Percentiles rank a stretch among this genome's conserved stretches.
Evolutionary conservation across 2,329 filamentous ascomycete genomes (phyloP).

Genomic region (Neopestalotiopsis sp.): DNA sequence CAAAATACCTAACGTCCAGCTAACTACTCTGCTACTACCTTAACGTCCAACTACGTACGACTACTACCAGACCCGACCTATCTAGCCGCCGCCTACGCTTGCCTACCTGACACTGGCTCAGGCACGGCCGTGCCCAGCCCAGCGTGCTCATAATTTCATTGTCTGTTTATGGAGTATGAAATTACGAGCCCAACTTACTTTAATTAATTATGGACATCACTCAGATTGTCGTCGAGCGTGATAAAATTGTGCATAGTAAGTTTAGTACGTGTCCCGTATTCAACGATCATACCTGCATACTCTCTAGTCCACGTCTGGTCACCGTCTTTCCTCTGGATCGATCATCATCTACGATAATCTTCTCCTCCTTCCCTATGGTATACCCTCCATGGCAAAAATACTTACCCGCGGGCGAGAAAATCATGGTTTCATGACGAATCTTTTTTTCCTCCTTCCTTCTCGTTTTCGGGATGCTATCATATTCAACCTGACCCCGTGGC

Average conservation of each 20-base stretch:
- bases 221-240: background rate
- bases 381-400: background rate
- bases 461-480: background rate
- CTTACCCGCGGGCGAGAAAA: background rate
- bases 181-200: background rate
- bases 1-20: background rate
- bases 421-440: background rate
- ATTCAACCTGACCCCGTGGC: background rate
- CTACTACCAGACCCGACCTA: too few relatives aligned
- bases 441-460: background rate
- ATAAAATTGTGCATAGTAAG: background rate
- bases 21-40: background rate
- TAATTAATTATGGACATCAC: slow-evolving; percentile 1
- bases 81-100: too few relatives aligned
- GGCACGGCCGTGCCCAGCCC: too few relatives aligned
- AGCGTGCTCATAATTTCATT: background rate
- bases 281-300: background rate
- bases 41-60: background rate
- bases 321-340: background rate
- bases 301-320: background rate
- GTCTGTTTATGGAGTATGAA: background rate
- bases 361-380: too few relatives aligned
- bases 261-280: background rate
- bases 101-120: too few relatives aligned
- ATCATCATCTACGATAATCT: background rate